Evolutionary conservation across 2,329 filamentous ascomycete species (phyloP), one percentile per base, ranked within the genome.

Genomic region (Lachnellula arida): DNA sequence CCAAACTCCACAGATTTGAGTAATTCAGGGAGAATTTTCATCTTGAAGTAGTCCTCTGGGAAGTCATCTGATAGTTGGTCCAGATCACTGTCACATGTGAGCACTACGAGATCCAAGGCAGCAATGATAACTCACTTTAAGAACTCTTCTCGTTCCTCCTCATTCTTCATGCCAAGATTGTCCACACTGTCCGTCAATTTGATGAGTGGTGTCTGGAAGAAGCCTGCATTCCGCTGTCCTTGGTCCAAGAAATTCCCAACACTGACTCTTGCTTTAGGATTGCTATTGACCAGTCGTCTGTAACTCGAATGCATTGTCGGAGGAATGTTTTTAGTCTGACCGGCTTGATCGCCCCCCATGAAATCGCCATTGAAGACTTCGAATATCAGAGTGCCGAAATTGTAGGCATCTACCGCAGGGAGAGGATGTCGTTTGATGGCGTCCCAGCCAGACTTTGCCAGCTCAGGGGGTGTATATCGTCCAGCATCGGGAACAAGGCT

Each of bases 1-100:
- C 94, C 94, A 71, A 97, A 99, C 68, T 99, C 94, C n/a, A 97
- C 91, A 0, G 92, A 96, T 70, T 97, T 99, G n/a, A 99, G 80
- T 32, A 99, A 77, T 69, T 99, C 94, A 0, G 94, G 94, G 8
- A 99, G 78, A 3, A 99, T 85, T 68, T 97, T 99, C 81, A 96
- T 89, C 70, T 95, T 96, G 78, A 97, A 96, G 72, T 96, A 99
- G 57, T 97, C 94, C 68, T 97, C 93, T 0, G 94, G 94, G 59
- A 97, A 97, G 71, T 99, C 92, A 63, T 97, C 91, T 0, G 91
- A 88, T 5, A 97, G 80, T 57, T 88, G 81, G 63, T 96, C 91
- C 5, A 99, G 81, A 67, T 96, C 90, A 63, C 78, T 81, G 60
- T 64, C 49, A 37, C 37, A 53, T 37, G 35, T 63, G 54, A 62